Conservation (phyloP, 2,329 filamentous ascomycete species). For the Pseudogymnoascus pannorum region DNA sequence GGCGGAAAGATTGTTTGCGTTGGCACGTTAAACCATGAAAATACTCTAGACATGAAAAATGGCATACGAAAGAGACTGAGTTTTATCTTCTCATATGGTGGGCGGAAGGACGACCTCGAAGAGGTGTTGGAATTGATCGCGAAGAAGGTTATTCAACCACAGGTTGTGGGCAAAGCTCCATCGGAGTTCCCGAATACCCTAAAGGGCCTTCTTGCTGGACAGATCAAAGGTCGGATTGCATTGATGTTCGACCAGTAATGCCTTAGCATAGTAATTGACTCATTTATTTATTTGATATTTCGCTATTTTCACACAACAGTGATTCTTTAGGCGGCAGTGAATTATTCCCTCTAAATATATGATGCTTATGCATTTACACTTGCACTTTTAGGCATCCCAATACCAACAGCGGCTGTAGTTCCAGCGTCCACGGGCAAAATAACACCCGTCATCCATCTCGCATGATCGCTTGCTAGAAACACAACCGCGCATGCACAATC, state of each 20-base stretch:
- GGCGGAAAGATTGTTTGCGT: constrained; percentile 34
- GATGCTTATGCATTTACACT: constrained; percentile 2
- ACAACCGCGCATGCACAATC: constrained; percentile 43
- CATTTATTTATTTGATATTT: not conserved
- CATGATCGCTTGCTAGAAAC: constrained; percentile 45
- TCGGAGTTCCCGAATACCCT: constrained; percentile 30
- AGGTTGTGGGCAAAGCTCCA: constrained; percentile 29
- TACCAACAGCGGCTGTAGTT: constrained; percentile 34
- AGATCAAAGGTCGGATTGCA: constrained; percentile 22
- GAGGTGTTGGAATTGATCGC: constrained; percentile 32
- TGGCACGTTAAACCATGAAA: constrained; percentile 33
- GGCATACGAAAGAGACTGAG: constrained; percentile 36
- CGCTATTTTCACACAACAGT: too few species aligned
- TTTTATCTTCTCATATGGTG: constrained; percentile 38
- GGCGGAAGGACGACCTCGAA: constrained; percentile 33
- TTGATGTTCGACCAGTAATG: constrained; percentile 2
- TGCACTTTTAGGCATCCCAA: constrained; percentile 4
- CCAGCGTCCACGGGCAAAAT: constrained; percentile 42
- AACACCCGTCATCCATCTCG: constrained; percentile 43
- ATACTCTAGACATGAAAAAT: constrained; percentile 38
- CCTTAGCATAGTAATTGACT: not conserved
- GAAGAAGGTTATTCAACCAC: constrained; percentile 29
- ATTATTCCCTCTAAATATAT: not conserved
- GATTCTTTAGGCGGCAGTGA: too few species aligned
- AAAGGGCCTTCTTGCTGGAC: constrained; percentile 30